Base-by-base conservation (phyloP, 495 filamentous ascomycete species). In the Talaromyces trachyspermus region DNA sequence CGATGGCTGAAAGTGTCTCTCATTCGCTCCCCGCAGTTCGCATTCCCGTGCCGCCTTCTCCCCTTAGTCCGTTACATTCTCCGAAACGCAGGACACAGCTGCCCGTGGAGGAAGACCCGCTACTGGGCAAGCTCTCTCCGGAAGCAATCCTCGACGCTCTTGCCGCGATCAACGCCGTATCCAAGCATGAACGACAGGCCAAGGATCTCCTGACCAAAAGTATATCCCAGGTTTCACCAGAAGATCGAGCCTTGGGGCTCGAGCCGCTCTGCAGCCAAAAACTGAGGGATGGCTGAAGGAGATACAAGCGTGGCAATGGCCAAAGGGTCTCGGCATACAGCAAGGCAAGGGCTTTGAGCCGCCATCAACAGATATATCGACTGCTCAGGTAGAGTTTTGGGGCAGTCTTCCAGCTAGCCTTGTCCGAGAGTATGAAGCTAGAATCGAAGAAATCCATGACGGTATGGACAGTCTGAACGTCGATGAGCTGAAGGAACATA, bases 401-500 rank as follows among this genome's bases (percentile, higher is more conserved):
- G 89, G 90, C 4, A 82, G 82, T 53, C 66, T 95, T 20, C 75
- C 77, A 15, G 74, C 72, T 15, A 56, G 63, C 4, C 66, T 80
- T 22, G 81, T 90, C 0, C 61, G 75, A 23, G 58, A 67, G 42
- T 89, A 92, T 59, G 85, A 90, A 57, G 66, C 62, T 29, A 76
- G 91, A 22, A 74, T 95, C 19, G 84, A 91, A 27, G 79, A 83
- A 44, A 95, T 98, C 51, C 70, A 70, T 17, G 77, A 81, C 40
- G 83, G 80, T 41, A 79, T 96, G 71, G 86, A 91, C 17, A 75
- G 77, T 33, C 68, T 98, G 38, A 80, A 89, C 44, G 74, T 98
- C 37, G 89, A 95, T 51, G 89, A 94, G 54, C 80, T 97, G 55
- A 96, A 96, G 68, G 77, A 74, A 39, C 88, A 89, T 61, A 86